Evolutionary conservation across 2,329 filamentous ascomycete genomes (phyloP).

Genomic region (Colletotrichum endophyticum): DNA sequence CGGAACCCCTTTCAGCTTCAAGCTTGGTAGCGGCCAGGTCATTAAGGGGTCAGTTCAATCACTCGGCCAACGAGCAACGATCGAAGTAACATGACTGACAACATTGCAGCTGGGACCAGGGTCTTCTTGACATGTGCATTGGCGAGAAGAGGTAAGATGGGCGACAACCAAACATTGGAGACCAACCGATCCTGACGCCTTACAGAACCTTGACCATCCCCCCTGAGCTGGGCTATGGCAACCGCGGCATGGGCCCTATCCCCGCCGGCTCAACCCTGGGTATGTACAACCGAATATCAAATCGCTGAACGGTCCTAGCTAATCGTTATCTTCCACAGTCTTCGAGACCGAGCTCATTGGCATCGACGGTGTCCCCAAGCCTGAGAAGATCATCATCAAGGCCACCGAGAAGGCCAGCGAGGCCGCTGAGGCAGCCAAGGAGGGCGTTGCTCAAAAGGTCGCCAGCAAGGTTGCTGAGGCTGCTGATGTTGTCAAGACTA

Average conservation of each 20-base stretch:
- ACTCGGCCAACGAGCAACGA: not conserved
- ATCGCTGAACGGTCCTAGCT: not conserved
- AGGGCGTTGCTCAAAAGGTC: constrained; percentile 49
- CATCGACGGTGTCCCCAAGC: constrained; percentile 74
- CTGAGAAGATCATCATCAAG: constrained; percentile 51
- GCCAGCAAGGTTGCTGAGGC: constrained; percentile 50
- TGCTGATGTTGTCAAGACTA: constrained; percentile 57
- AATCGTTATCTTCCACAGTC: constrained; percentile 49
- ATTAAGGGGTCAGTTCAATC: constrained; percentile 76
- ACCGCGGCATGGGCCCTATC: constrained; percentile 79
- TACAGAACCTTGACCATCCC: constrained; percentile 82
- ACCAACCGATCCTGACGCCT: constrained; percentile 11
- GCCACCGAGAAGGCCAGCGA: constrained; percentile 40
- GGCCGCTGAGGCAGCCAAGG: constrained; percentile 34
- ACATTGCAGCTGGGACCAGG: constrained; percentile 78
- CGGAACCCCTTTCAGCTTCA: constrained; percentile 77
- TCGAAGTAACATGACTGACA: constrained; percentile 18
- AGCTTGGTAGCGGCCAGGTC: constrained; percentile 79
- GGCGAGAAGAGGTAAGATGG: constrained; percentile 76
- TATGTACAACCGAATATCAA: constrained; percentile 40
- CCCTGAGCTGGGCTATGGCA: constrained; percentile 84
- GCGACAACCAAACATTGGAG: not conserved
- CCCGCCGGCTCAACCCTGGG: constrained; percentile 79
- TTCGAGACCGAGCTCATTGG: constrained; percentile 91
- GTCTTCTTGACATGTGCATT: constrained; percentile 91